Evolutionary conservation across 305 asterid genomes (phyloP).

Genomic region (Fraxinus ornus): DNA sequence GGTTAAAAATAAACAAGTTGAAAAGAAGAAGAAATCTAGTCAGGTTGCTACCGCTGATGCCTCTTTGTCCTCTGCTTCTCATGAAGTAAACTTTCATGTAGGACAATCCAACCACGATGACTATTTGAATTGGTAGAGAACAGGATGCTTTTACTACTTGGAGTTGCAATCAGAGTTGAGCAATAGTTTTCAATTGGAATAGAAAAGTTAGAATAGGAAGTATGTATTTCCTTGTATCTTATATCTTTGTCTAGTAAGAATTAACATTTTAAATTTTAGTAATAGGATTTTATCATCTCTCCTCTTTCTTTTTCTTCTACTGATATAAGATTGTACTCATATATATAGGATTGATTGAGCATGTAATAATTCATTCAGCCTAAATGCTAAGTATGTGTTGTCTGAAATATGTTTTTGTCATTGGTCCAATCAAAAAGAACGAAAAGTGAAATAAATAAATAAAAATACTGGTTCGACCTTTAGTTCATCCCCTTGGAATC

Average conservation of each 20-base stretch:
- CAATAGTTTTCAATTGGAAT: neutral
- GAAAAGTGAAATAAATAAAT: neutral
- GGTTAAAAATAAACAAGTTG: neutral
- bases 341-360: neutral
- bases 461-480: neutral
- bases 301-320: neutral
- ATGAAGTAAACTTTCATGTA: neutral
- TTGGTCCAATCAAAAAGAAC: neutral
- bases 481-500: neutral
- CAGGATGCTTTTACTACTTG: neutral
- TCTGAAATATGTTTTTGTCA: no score
- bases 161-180: neutral
- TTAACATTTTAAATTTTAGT: neutral
- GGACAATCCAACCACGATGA: neutral
- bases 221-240: neutral
- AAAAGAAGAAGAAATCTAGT: neutral
- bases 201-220: neutral
- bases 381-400: neutral
- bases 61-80: neutral
- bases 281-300: neutral
- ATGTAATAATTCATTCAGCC: neutral
- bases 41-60: neutral
- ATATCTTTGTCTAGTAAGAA: neutral
- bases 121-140: neutral
- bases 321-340: neutral